phyloP scores from a whole-genome alignment of 177 flowering plant species.

The Vitis hybrid region DNA sequence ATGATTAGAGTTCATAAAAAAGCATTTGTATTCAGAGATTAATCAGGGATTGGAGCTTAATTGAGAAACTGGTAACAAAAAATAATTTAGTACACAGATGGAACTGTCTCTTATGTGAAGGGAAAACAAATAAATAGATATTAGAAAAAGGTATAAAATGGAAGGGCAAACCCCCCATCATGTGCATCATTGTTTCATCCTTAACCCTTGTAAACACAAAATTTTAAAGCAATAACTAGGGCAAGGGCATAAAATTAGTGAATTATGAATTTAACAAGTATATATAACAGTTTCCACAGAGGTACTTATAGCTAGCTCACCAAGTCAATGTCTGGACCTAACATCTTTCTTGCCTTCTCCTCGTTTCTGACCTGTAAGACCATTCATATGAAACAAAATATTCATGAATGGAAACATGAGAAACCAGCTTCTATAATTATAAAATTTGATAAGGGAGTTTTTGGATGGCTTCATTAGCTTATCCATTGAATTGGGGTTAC shows the following conservation, averaged over 20 bases:
- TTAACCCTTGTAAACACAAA: not conserved
- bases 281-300: not conserved
- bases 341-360: slow-evolving; percentile 87
- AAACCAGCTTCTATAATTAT: not conserved
- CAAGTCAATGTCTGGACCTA: slow-evolving; percentile 85
- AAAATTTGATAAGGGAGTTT: too few relatives aligned
- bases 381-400: slow-evolving; percentile 1
- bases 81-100: too few relatives aligned
- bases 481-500: too few relatives aligned
- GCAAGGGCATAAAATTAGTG: not conserved
- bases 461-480: too few relatives aligned
- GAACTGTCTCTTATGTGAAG: not conserved
- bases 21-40: too few relatives aligned
- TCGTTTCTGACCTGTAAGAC: slow-evolving; percentile 82
- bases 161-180: not conserved
- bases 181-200: not conserved
- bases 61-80: too few relatives aligned
- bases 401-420: not conserved
- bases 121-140: not conserved
- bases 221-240: not conserved
- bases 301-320: slow-evolving; percentile 36
- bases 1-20: too few relatives aligned
- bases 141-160: not conserved
- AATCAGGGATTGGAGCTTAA: too few relatives aligned
- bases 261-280: slow-evolving; percentile 1